Base-by-base conservation (phyloP, 2,329 filamentous ascomycete genomes). In the Phaeomoniella chlamydospora region DNA sequence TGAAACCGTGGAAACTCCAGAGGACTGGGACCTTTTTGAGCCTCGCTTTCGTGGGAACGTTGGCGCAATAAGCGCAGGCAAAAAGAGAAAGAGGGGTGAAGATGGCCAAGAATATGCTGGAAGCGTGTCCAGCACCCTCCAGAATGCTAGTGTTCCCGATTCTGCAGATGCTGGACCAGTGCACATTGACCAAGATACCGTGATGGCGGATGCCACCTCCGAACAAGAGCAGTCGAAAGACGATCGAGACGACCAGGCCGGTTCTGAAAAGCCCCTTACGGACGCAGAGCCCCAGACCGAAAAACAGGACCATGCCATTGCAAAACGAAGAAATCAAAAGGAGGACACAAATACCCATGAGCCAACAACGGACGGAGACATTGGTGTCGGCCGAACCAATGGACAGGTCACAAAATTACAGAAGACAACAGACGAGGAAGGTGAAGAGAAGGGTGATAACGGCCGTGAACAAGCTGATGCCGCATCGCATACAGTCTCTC, bases 1-100 rank as follows among this genome's bases (percentile, higher is more conserved):
- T 43, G 70, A 64, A 19, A 48, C 56, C 22, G 59, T 73, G 14
- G 67, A 74, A 41, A 65, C 64, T 10, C 52, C 56, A 4, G 57
- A 64, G 32, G 71, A 74, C 42, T 54, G 57, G 37, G 54, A 52
- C 41, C 54, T 70, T 34, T 67, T 69, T 50, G 53, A 59, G 38
- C 56, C 60, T 12, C 32, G 22, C 6, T 26, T 6, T 6, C 22
- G n/a, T n/a, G 9, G n/a, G n/a, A 26, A 26, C n/a, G 22, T 6
- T 26, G n/a, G 6, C 22, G 22, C 6, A 6, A n/a, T 26, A 6
- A n/a, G 9, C 22, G 6, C 6, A 6, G 22, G 22, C 6, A 26
- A 26, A n/a, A 26, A 26, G 22, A 6, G 22, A 26, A 26, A 26
- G n/a, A 26, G 22, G 22, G n/a, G n/a, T n/a, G n/a, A n/a, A n/a